phyloP scores from a whole-genome alignment of 2,329 filamentous ascomycete genomes.

The Blumeria hordei region DNA sequence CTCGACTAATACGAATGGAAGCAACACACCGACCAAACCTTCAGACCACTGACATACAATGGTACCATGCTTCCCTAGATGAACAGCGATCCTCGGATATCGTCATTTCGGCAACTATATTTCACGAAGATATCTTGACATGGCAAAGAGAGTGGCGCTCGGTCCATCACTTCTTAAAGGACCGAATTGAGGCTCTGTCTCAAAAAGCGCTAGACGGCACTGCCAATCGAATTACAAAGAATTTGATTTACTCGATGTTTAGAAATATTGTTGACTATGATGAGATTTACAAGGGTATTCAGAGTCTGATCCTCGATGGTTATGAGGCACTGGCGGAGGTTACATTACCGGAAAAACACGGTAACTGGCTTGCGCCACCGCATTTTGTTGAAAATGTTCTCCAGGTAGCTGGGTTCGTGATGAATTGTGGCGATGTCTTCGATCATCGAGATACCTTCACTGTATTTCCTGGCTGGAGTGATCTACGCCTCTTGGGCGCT shows the following conservation, averaged over 20 bases:
- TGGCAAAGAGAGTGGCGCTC: slow-evolving; percentile 2
- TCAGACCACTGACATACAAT: slow-evolving; percentile 17
- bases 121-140: background rate
- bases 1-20: slow-evolving; percentile 15
- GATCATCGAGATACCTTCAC: slow-evolving; percentile 29
- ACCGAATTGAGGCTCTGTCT: slow-evolving; percentile 1
- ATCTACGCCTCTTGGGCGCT: slow-evolving; percentile 24
- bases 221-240: slow-evolving; percentile 2
- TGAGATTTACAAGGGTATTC: slow-evolving; percentile 28
- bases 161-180: background rate
- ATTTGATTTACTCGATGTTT: slow-evolving; percentile 50
- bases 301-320: slow-evolving; percentile 26
- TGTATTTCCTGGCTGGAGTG: slow-evolving; percentile 35
- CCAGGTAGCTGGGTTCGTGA: slow-evolving; percentile 35
- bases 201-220: background rate
- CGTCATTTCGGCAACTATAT: slow-evolving; percentile 1
- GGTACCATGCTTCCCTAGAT: slow-evolving; percentile 1
- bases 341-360: background rate
- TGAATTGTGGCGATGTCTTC: slow-evolving; percentile 32
- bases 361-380: slow-evolving; percentile 13
- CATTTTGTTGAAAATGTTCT: slow-evolving; percentile 34
- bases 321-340: slow-evolving; percentile 1
- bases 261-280: slow-evolving; percentile 32
- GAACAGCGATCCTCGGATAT: background rate
- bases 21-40: slow-evolving; percentile 5